Evolutionary conservation across 805 yeast genomes (phyloP).

Genomic region (Vanderwaltozyma yarrowii): DNA sequence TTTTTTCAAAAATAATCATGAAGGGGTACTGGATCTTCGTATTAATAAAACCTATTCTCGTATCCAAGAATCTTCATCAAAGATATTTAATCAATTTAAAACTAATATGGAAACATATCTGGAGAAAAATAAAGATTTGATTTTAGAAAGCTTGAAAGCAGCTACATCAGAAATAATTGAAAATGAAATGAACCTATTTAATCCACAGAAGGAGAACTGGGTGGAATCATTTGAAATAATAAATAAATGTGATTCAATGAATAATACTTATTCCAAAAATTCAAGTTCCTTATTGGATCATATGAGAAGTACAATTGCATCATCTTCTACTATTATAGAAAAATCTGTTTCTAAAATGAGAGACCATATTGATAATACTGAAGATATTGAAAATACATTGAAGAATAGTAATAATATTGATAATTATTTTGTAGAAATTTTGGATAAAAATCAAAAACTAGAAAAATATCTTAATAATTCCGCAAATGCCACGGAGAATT

Average conservation of each 20-base stretch:
- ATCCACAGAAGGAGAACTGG: slow-evolving; percentile 24
- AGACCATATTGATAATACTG: slow-evolving; percentile 8
- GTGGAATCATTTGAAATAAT: slow-evolving; percentile 23
- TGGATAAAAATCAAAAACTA: slow-evolving; percentile 11
- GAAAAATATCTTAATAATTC: slow-evolving; percentile 7
- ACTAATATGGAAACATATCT: slow-evolving; percentile 17
- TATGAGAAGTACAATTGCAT: slow-evolving; percentile 13
- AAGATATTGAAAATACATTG: neutral
- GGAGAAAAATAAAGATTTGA: slow-evolving; percentile 15
- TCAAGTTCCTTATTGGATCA: slow-evolving; percentile 10
- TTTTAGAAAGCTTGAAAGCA: slow-evolving; percentile 18
- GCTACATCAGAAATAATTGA: slow-evolving; percentile 23
- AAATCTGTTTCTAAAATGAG: slow-evolving; percentile 12
- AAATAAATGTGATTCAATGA: slow-evolving; percentile 26
- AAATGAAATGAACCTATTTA: slow-evolving; percentile 21
- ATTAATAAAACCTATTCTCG: slow-evolving; percentile 17
- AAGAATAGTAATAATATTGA: slow-evolving; percentile 8
- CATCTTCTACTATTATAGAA: slow-evolving; percentile 11
- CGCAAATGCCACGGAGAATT: slow-evolving; percentile 2
- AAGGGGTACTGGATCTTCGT: slow-evolving; percentile 17
- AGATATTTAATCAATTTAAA: slow-evolving; percentile 13
- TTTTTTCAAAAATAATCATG: slow-evolving; percentile 23
- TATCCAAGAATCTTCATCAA: slow-evolving; percentile 16
- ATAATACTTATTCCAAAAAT: slow-evolving; percentile 14
- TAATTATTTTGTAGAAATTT: slow-evolving; percentile 11